A percentile compares a stretch with the other conserved stretches of the same genome.
These are phyloP conservation scores for Gillenia trifoliata DNA, from an alignment of 306 rosid species.

Conservation along the genomic window DNA sequence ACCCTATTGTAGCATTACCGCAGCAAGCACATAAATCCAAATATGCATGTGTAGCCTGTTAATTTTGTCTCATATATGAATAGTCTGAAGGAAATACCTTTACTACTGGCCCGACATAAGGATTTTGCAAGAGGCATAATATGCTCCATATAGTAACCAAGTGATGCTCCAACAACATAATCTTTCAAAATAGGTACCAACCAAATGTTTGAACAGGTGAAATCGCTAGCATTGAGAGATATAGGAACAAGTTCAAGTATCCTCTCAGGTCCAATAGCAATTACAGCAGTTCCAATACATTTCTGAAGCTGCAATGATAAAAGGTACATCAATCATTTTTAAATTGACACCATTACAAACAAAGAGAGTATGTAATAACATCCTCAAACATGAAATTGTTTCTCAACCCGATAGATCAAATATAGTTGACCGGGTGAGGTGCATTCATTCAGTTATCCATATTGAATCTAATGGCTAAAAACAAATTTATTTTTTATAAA, in stretches of 20 bases:
- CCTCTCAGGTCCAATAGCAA: slow-evolving; percentile 85
- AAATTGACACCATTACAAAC: neutral
- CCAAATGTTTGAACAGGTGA: slow-evolving; percentile 65
- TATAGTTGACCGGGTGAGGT: neutral
- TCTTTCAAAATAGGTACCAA: slow-evolving; percentile 66
- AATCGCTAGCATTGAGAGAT: slow-evolving; percentile 44
- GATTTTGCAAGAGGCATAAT: slow-evolving; percentile 82
- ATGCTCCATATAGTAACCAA: slow-evolving; percentile 62
- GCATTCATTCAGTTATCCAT: neutral
- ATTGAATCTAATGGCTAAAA: neutral
- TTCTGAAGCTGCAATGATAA: slow-evolving; percentile 55
- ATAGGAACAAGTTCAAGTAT: slow-evolving; percentile 63
- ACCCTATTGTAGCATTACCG: neutral
- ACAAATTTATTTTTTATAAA: neutral
- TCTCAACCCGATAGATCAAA: neutral
- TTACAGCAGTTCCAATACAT: slow-evolving; percentile 80
- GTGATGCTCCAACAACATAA: slow-evolving; percentile 72
- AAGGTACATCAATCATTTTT: slow-evolving; percentile 6
- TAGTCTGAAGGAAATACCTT: slow-evolving; percentile 44
- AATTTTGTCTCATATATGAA: neutral
- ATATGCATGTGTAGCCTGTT: neutral
- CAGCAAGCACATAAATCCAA: neutral
- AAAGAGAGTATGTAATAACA: neutral
- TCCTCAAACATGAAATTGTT: neutral
- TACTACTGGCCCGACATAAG: slow-evolving; percentile 60